These are phyloP conservation scores for Ajuga reptans DNA, from an alignment of 305 asterid genomes.

Conservation along the genomic window DNA sequence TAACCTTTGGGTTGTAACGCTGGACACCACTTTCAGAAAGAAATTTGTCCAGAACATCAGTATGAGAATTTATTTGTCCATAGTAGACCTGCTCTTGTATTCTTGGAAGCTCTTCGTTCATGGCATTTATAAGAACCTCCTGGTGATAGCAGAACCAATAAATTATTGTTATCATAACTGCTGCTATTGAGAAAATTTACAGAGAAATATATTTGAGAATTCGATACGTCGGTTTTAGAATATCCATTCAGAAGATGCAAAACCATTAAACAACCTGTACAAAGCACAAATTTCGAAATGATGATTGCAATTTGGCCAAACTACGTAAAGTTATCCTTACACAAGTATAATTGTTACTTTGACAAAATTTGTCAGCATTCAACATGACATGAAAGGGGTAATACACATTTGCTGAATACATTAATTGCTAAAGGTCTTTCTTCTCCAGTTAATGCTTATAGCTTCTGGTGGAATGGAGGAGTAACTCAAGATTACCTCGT, in stretches of 20 bases:
- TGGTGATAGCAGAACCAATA: conserved; percentile 38
- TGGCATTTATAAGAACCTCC: conserved; percentile 88
- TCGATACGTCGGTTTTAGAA: conserved; percentile 5
- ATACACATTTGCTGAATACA: not conserved
- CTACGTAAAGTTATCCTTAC: not conserved
- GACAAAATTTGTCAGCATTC: not conserved
- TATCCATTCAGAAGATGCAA: conserved; percentile 5
- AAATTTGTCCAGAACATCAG: conserved; percentile 80
- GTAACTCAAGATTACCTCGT: conserved; percentile 48
- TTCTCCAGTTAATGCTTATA: not conserved
- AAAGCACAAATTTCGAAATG: not conserved
- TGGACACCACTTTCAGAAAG: conserved; percentile 80
- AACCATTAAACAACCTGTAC: not conserved
- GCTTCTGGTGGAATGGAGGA: not conserved
- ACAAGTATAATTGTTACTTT: not conserved
- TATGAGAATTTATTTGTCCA: conserved; percentile 80
- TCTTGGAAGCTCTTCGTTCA: conserved; percentile 94
- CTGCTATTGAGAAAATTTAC: conserved; percentile 20
- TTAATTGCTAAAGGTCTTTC: not conserved
- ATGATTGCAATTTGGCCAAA: not conserved
- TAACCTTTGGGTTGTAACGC: conserved; percentile 92
- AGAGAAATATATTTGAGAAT: conserved; percentile 1
- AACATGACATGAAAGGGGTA: conserved; percentile 3
- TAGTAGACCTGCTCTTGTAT: conserved; percentile 97
- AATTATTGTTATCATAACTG: conserved; percentile 14